Evolutionary conservation across 1,139 yeast genomes (phyloP).

Genomic region (Meyerozyma guilliermondii): DNA sequence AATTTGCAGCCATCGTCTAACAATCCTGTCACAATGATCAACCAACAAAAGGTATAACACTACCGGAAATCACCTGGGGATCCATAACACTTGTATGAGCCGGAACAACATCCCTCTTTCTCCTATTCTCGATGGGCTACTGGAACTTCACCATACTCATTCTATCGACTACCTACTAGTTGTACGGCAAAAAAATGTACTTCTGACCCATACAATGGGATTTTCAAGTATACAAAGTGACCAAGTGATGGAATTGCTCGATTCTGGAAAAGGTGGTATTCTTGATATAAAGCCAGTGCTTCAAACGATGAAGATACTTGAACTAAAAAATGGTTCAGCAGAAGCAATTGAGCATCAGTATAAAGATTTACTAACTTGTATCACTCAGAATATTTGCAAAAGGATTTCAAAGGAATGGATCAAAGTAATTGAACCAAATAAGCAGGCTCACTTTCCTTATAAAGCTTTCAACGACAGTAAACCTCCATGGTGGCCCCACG

Average conservation of each 20-base stretch:
- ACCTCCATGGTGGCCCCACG: conserved; percentile 71
- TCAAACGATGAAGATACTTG: background rate
- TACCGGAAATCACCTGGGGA: background rate
- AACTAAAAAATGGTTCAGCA: conserved; percentile 2
- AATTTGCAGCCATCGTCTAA: background rate
- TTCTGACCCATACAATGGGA: background rate
- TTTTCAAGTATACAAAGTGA: background rate
- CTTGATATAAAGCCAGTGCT: background rate
- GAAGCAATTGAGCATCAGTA: conserved; percentile 5
- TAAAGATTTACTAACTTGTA: conserved; percentile 8
- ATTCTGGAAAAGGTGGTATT: background rate
- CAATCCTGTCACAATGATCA: background rate
- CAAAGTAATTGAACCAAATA: conserved; percentile 57
- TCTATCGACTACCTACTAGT: background rate
- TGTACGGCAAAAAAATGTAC: background rate
- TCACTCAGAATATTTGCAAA: conserved; percentile 54
- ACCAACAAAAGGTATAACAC: background rate
- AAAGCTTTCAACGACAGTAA: conserved; percentile 42
- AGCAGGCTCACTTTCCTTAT: conserved; percentile 63
- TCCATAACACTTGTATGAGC: background rate
- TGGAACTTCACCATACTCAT: background rate
- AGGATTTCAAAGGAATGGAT: conserved; percentile 66
- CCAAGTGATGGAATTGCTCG: background rate
- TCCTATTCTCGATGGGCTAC: background rate
- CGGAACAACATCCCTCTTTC: background rate